These are phyloP conservation scores for Trichoderma afroharzianum DNA, from an alignment of 2,329 filamentous ascomycete species.

Conservation along the genomic window DNA sequence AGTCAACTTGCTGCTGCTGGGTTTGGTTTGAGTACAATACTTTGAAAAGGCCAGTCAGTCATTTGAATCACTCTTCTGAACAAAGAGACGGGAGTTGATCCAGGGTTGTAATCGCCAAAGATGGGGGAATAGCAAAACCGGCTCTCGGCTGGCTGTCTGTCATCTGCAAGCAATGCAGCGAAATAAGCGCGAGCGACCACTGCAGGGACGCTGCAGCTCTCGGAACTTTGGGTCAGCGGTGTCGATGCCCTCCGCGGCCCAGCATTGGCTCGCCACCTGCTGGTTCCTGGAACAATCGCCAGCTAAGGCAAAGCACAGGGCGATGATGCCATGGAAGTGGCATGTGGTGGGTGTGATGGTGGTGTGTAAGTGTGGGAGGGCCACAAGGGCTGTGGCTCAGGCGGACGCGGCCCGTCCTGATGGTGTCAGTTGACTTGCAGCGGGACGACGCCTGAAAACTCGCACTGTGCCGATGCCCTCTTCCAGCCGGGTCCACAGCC, in stretches of 20 bases:
- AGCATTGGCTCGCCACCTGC: constrained; percentile 6
- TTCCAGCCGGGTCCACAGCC: constrained; percentile 1
- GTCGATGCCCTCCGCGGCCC: neutral
- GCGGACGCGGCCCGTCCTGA: neutral
- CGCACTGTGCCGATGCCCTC: constrained; percentile 11
- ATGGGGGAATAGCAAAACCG: neutral
- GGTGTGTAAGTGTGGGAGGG: neutral
- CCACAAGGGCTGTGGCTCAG: neutral
- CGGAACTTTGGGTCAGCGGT: neutral
- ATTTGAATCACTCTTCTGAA: neutral
- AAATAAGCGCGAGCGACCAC: constrained; percentile 12
- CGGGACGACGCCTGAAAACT: no score
- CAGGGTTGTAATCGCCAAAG: neutral
- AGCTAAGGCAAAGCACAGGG: neutral
- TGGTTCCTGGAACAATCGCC: constrained; percentile 1
- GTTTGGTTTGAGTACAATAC: neutral
- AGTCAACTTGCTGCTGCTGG: neutral
- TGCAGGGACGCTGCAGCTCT: constrained; percentile 19
- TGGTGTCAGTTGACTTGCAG: constrained; percentile 15
- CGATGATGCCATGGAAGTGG: neutral
- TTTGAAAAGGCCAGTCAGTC: neutral
- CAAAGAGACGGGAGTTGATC: neutral
- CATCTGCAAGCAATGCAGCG: neutral
- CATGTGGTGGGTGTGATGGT: neutral
- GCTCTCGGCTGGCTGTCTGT: neutral